Conservation (phyloP, 805 yeast species). For the Starmerella cellae region DNA sequence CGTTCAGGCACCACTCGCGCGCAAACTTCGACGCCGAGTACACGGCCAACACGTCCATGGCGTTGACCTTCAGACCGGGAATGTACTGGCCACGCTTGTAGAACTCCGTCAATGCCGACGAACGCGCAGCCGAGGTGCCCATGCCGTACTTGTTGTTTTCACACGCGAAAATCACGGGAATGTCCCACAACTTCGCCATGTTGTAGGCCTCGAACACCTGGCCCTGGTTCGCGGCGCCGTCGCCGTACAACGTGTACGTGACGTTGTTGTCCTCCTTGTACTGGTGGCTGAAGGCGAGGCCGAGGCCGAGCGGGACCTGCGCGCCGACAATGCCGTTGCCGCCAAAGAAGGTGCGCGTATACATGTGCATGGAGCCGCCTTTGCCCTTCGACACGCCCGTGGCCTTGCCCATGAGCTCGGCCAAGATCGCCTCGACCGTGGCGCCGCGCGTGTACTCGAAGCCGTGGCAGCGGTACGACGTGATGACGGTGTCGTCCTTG, state of each 20-base stretch:
- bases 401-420: constrained; percentile 94
- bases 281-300: constrained; percentile 96
- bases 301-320: constrained; percentile 96
- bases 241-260: constrained; percentile 87
- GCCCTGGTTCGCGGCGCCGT: constrained; percentile 99
- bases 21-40: constrained; percentile 95
- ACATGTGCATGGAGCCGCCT: constrained; percentile 99
- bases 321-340: constrained; percentile 99
- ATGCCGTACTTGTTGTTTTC: constrained; percentile 99
- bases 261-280: constrained; percentile 63
- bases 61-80: constrained; percentile 96
- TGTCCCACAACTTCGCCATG: constrained; percentile 98
- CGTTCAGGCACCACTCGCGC: constrained; percentile 84
- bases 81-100: constrained; percentile 99
- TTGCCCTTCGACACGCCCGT: constrained; percentile 92
- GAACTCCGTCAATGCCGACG: constrained; percentile 92
- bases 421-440: constrained; percentile 74
- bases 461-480: constrained; percentile 98
- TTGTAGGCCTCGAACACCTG: constrained; percentile 95
- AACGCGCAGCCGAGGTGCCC: constrained; percentile 97
- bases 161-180: constrained; percentile 90
- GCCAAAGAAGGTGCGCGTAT: constrained; percentile 88
- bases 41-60: constrained; percentile 93
- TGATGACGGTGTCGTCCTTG: constrained; percentile 74
- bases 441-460: constrained; percentile 95